Base-by-base conservation (phyloP, 768 basidiomycete genomes). In the Tubosaeta brunneosetosa region DNA sequence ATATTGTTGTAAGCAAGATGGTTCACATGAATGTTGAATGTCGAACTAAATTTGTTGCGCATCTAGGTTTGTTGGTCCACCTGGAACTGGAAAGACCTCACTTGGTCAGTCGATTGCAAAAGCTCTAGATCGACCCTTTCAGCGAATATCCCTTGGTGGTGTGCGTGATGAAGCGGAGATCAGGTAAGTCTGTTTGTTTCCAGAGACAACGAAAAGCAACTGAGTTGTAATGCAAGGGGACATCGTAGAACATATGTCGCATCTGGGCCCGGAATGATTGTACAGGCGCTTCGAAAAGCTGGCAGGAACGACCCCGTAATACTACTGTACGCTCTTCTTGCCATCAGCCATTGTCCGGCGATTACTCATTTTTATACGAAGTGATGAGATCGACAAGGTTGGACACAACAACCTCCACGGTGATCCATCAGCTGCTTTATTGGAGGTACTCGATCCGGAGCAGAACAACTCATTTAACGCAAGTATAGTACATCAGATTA, bases 381-480 rank as follows among this genome's bases (percentile, higher is more conserved):
- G 71, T 9, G 94, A 97, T 62, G 94, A 97, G 68, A 83, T 97
- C 41, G 94, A 97, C 71, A 97, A 97, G 71, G 80, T 92, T 50
- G 86, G 87, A 0, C 85, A 86, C 51, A 87, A 80, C 59, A 92
- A 88, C 62, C 88, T 89, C 73, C 93, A 95, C 59, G 94, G 94
- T 0, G 93, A 95, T 66, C 94, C 94, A 13, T 83, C 82, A 3
- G 94, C 94, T 36, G 94, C 94, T 0, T 69, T 97, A 54, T 72
- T 97, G 4, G 94, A 97, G 62, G 92, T 94, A 0, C 76, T 97
- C 48, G 94, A 97, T 9, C 94, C 94, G 0, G 94, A 97, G 66
- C 92, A 95, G 68, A 94, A 94, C 56, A 80, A 88, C 63, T 77
- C 82, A 0, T 91, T 91, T 64, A 88, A 86, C 64, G 88, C 84